Percentiles rank a stretch among this genome's conserved stretches.
phyloP scores from a whole-genome alignment of 768 basidiomycete species.

The Suillus lakei region DNA sequence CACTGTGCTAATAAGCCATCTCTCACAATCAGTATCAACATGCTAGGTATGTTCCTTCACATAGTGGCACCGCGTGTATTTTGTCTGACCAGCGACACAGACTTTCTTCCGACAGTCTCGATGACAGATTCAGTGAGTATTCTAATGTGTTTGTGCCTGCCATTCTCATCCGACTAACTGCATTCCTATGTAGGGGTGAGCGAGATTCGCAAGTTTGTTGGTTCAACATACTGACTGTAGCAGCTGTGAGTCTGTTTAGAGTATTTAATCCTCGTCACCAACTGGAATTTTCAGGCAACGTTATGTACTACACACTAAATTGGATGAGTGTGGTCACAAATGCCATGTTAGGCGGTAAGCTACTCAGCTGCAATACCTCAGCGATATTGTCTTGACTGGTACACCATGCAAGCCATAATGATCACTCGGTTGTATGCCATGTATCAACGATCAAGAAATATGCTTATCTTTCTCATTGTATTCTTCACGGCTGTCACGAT shows the following conservation, averaged over 20 bases:
- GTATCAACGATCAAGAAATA: neutral
- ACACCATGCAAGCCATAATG: neutral
- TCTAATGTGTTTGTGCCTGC: neutral
- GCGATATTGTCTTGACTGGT: neutral
- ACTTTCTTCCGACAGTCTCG: neutral
- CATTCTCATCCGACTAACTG: neutral
- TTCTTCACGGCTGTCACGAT: neutral
- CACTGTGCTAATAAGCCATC: neutral
- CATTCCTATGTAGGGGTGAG: neutral
- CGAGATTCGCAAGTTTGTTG: neutral
- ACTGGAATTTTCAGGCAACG: neutral
- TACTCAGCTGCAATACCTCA: neutral
- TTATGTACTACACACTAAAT: neutral
- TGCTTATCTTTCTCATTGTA: neutral
- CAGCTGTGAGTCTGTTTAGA: neutral
- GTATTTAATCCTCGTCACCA: neutral
- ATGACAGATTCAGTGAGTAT: neutral
- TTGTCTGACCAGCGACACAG: neutral
- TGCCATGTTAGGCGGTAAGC: neutral
- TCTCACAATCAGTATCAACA: neutral
- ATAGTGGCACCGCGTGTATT: neutral
- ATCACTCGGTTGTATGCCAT: neutral
- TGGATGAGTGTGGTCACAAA: neutral
- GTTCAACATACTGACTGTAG: neutral
- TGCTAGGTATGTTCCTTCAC: neutral